phyloP scores from a whole-genome alignment of 2,329 filamentous ascomycete species.

The Fusarium paranaense region DNA sequence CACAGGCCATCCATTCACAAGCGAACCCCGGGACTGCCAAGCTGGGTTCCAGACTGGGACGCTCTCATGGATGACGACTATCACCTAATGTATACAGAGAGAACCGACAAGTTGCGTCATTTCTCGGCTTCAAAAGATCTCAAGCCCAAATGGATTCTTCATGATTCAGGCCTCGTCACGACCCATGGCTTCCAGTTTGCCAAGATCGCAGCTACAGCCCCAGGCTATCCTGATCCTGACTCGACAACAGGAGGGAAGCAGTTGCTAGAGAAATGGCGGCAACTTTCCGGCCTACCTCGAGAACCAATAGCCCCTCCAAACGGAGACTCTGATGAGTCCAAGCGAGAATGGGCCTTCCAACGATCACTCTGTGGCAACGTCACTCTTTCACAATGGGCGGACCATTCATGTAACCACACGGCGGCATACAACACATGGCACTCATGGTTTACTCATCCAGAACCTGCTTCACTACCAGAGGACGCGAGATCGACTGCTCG shows the following conservation, averaged over 20 bases:
- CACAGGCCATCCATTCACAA: background rate
- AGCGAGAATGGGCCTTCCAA: constrained; percentile 2
- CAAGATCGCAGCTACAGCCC: background rate
- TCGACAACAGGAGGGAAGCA: background rate
- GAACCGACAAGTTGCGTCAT: background rate
- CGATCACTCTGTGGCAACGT: constrained; percentile 21
- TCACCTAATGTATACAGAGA: constrained; percentile 6
- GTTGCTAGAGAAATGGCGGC: background rate
- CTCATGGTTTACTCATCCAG: constrained; percentile 1
- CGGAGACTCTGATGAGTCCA: constrained; percentile 10
- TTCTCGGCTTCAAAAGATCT: background rate
- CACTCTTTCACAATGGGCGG: constrained; percentile 26
- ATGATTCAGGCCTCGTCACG: background rate
- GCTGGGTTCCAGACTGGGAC: constrained; percentile 18
- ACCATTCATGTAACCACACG: constrained; percentile 6
- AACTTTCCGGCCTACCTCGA: background rate
- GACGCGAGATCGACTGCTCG: background rate
- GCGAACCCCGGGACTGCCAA: background rate
- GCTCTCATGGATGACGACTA: constrained; percentile 8
- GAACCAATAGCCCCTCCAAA: background rate
- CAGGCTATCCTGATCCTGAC: background rate
- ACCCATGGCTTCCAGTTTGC: constrained; percentile 1
- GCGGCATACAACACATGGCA: background rate
- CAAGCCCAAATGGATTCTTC: background rate
- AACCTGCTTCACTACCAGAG: background rate